Base-by-base conservation (phyloP, 2,329 filamentous ascomycete species). In the Chrysoporthe austroafricana region DNA sequence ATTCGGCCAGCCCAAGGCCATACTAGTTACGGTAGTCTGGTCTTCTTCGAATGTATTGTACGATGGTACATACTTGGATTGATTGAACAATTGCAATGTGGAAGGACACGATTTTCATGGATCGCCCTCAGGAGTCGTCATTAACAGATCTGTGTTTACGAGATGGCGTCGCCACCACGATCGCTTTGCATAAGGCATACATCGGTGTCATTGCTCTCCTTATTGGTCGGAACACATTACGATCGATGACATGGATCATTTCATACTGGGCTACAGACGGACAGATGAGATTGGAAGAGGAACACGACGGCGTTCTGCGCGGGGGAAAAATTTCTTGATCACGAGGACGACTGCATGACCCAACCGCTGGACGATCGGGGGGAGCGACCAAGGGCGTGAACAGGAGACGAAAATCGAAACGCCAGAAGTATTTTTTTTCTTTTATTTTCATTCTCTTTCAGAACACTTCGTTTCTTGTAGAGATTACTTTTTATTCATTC, bases 1-100 rank as follows among this genome's bases (percentile, higher is more conserved):
- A 70, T 26, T 66, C 63, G 13, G 67, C 67, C 11, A 70, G 68
- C 63, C 68, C 68, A 21, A 56, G 68, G 32, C 66, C 68, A 32
- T 70, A 70, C 26, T 63, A 67, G 63, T 16, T 36, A 43, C 50
- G 43, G 57, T 54, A 42, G 48, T 54, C n/a, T 4, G 43, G 43
- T 52, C 13, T 34, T 48, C 11, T 26, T 26, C 11, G 39, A 39
- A 16, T 9, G 13, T 21, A 36, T 63, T 54, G 48, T 21, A 39
- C n/a, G 32, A n/a, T 39, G 34, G 32, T 44, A 39, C 48, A 18
- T 43, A 13, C 13, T 44, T 43, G 32, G 34, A 44, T 43, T 11
- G 16, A 26, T 26, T 26, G 42, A 56, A 14, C 34, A 52, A 26
- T 39, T 39, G 50, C 50, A 26, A 14, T 54, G 16, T 21, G 11